Evolutionary conservation across 2,329 filamentous ascomycete species (phyloP), one percentile per base, ranked within the genome.

Genomic region (Juglanconis oblonga): DNA sequence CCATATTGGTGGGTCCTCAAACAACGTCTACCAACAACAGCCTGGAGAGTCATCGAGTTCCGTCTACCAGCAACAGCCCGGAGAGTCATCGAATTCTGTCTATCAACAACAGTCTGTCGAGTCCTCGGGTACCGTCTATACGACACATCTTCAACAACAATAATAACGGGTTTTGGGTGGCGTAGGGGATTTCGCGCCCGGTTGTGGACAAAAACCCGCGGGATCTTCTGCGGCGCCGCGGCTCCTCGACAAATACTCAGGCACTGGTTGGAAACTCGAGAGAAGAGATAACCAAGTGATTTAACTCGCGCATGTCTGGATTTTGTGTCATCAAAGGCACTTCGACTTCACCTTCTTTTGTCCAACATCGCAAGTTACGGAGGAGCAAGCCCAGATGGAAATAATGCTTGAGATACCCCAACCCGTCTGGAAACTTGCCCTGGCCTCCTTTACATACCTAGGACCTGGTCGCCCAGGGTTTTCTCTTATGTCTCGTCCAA

Each of bases 21-120:
- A 52, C 48, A 48, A 55, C 50, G 55, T 61, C 36, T 63, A 63
- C 42, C 51, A 59, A 14, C 57, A 63, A 8, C 58, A 57, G 29
- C 58, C 57, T 29, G 32, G 59, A 17, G 56, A 59, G 29, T n/a
- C 56, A 14, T 56, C 57, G 70, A 74, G 67, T 64, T 67, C 59
- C 36, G 44, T 74, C 64, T 74, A 75, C 67, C 66, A 71, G 64
- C 73, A 74, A 64, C 71, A 76, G 66, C 71, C 62, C 47, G 57
- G n/a, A 9, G 50, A 77, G 67, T 14, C 51, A 31, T 52, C 53
- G 40, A 56, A 55, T 55, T 42, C 61, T 49, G 53, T 57, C 17
- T 60, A 60, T 50, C 40, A 45, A 24, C 52, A 44, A 5, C 52
- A 44, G 36, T 32, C 57, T 49, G 48, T 57, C 29, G 58, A 61